phyloP scores from a whole-genome alignment of 2,329 filamentous ascomycete species.

The Westerdykella aurantiaca region DNA sequence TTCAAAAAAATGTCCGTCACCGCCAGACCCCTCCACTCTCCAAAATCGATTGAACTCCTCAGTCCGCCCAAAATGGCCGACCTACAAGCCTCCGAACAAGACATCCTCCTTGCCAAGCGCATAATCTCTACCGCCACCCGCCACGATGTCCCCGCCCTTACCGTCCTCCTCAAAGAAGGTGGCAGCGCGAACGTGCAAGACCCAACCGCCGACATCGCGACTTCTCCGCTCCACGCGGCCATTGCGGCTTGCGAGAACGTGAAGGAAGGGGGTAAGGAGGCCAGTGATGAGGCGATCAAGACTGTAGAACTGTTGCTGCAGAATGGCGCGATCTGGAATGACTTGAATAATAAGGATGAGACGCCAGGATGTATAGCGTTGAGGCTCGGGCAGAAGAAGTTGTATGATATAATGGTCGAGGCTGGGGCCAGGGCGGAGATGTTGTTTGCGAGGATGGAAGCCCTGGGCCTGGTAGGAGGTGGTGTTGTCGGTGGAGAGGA shows the following conservation, averaged over 20 bases:
- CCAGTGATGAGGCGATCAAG: constrained; percentile 21
- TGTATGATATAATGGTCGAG: constrained; percentile 35
- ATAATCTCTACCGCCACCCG: constrained; percentile 34
- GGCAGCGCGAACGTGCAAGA: constrained; percentile 36
- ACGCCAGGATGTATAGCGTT: constrained; percentile 36
- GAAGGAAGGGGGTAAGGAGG: constrained; percentile 22
- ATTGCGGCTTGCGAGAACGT: constrained; percentile 28
- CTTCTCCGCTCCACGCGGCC: constrained; percentile 34
- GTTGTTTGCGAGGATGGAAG: constrained; percentile 31
- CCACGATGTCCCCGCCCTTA: constrained; percentile 30
- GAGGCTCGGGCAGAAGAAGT: constrained; percentile 27
- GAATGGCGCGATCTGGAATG: constrained; percentile 38
- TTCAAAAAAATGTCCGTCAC: constrained; percentile 1
- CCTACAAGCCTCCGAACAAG: constrained; percentile 29
- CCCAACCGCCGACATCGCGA: constrained; percentile 28
- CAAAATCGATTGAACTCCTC: background rate
- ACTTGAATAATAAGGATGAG: constrained; percentile 35
- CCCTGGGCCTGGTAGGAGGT: constrained; percentile 23
- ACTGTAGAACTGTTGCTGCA: constrained; percentile 30
- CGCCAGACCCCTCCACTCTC: background rate
- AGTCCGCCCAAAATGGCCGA: constrained; percentile 20
- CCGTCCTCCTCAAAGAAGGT: constrained; percentile 27
- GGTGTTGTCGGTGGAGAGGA: constrained; percentile 7
- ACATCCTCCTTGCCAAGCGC: constrained; percentile 33
- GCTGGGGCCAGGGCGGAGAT: constrained; percentile 34